Evolutionary conservation across 306 rosid species (phyloP), one percentile per base, ranked within the genome.

Genomic region (Dalbergia oliveri): DNA sequence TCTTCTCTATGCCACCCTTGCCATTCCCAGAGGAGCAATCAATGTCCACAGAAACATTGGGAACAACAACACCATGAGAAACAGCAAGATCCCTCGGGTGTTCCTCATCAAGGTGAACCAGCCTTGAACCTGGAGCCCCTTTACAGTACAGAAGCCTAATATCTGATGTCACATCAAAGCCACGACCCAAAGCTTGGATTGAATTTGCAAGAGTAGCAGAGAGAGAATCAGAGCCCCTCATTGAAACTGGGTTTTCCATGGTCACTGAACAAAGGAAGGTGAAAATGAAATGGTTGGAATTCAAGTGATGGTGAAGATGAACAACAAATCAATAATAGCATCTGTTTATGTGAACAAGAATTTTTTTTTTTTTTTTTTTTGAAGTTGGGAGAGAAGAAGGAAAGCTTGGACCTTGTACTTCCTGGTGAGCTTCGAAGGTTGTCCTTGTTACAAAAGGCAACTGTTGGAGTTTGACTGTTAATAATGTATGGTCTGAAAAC

Each of bases 141-240:
- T 94, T 94, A 79, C 98, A 94, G 75, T 94, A 94, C 5, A 94
- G 93, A 82, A 94, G 94, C 69, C 98, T 85, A 78, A 92, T 94
- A 89, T 94, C 98, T 16, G 98, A 93, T 34, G 98, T 91, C 64
- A 94, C 97, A 87, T 94, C 98, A 57, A 94, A 94, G 21, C 98
- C 98, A 50, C 98, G 93, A 79, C 98, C 98, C 57, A 94, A 75
- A 82, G 97, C 97, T 85, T 88, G 97, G 88, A 94, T 92, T 72
- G 98, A 89, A 87, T 89, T 89, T 49, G 66, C 53, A 60, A 94
- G 88, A 39, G 97, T 91, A 16, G 97, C 79, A 76, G 88, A 66
- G 81, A 91, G 87, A 77, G 93, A 89, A 62, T 88, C 97, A 44
- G 90, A 87, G 54, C 14, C 73, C 12, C 64, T 86, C 7, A 83